Evolutionary conservation across 345 rosid genomes (phyloP), one percentile per base, ranked within the genome.

Genomic region (Jatropha curcas): DNA sequence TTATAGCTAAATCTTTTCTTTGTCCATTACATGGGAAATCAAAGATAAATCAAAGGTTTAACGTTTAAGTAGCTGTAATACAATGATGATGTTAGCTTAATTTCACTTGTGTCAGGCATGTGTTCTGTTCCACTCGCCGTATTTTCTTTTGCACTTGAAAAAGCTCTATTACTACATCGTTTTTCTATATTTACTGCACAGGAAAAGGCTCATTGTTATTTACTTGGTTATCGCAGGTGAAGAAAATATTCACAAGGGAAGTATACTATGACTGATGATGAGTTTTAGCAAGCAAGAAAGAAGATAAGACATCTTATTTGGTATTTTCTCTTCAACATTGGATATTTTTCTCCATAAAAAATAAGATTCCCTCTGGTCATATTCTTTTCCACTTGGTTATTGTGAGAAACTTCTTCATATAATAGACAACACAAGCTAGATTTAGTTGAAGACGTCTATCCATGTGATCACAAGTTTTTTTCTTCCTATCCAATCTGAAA

Each of bases 211-310:
- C 52, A 71, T 41, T 72, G 59, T 48, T 62, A 11, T 20, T 33
- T 52, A 16, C 1, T 20, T 66, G 3, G 72, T 24, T 56, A 34
- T 75, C 74, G 65, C 89, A 92, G 98, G 94, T 82, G 59, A 92
- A 86, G 80, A 89, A 79, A 77, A 82, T 78, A 75, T 87, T 90
- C 78, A 68, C 83, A 61, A 78, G 90, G 76, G 93, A 91, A 75
- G 87, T 84, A 25, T 85, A 76, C 76, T 82, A 79, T 20, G 94
- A 86, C 73, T 90, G 82, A 74, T 60, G 31, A 35, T 35, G 27
- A 27, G 68, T 25, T 67, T 60, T 71, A 8, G 50, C 71, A 27
- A 64, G 53, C 17, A 4, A 48, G 24, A 61, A 4, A 48, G 24
- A 61, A 74, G 71, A 46, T 68, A 0, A n/a, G 1, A 7, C 41